These are phyloP conservation scores for Dactylellina cionopaga DNA, from an alignment of 2,329 filamentous ascomycete species.

Conservation along the genomic window DNA sequence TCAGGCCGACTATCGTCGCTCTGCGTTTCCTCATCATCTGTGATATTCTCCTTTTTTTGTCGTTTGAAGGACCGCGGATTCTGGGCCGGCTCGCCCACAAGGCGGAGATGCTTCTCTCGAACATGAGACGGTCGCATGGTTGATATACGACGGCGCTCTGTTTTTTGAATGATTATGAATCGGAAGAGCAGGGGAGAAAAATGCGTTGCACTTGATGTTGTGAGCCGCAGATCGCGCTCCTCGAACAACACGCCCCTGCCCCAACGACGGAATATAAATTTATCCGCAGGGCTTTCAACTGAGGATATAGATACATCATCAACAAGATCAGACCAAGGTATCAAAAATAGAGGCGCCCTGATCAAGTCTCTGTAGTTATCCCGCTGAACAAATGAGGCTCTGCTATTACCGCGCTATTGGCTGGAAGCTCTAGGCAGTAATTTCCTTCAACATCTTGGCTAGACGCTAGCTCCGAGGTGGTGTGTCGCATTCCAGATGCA, in stretches of 20 bases:
- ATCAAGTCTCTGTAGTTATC: not conserved
- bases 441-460: too few species aligned
- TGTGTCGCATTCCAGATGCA: constrained; percentile 12
- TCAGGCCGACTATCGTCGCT: constrained; percentile 16
- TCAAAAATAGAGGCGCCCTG: not conserved
- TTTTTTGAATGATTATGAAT: too few species aligned
- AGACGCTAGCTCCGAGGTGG: not conserved
- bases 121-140: not conserved
- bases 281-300: too few species aligned
- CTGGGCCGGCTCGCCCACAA: constrained; percentile 25
- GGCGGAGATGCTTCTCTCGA: not conserved
- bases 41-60: not conserved
- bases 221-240: not conserved
- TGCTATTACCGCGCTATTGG: not conserved
- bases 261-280: too few species aligned
- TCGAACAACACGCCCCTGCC: too few species aligned
- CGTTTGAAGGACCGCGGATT: constrained; percentile 24
- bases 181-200: too few species aligned
- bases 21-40: constrained; percentile 17
- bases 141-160: too few species aligned
- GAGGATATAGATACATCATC: too few species aligned
- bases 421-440: too few species aligned
- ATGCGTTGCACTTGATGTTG: not conserved
- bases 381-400: constrained; percentile 43
- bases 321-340: too few species aligned